phyloP scores from a whole-genome alignment of 164 flowering plant species.

The Dillenia suffruticosa region DNA sequence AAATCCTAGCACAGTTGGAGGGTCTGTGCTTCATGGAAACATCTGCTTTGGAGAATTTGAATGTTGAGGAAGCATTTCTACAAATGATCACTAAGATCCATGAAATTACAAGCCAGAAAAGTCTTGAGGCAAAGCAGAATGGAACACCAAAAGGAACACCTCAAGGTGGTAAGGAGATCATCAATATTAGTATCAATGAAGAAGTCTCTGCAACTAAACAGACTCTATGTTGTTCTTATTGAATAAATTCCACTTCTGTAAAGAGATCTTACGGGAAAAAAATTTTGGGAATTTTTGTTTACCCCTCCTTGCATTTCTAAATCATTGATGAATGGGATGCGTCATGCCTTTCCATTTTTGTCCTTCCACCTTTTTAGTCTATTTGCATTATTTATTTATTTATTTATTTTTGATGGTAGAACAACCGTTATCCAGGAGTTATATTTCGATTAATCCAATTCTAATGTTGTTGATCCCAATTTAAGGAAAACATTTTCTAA shows the following conservation, averaged over 20 bases:
- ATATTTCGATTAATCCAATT: too few relatives aligned
- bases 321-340: too few relatives aligned
- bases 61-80: slow-evolving; percentile 67
- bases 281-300: too few relatives aligned
- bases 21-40: slow-evolving; percentile 65
- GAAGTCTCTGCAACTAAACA: slow-evolving; percentile 52
- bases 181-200: slow-evolving; percentile 15
- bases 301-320: too few relatives aligned
- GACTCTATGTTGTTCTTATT: slow-evolving; percentile 25
- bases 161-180: slow-evolving; percentile 25
- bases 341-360: too few relatives aligned
- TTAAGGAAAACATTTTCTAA: too few relatives aligned
- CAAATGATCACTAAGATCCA: slow-evolving; percentile 55
- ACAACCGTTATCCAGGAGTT: too few relatives aligned
- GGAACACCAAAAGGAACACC: slow-evolving; percentile 3
- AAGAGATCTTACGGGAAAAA: too few relatives aligned
- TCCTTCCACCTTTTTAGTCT: too few relatives aligned
- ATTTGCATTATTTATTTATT: too few relatives aligned
- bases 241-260: not conserved
- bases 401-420: too few relatives aligned
- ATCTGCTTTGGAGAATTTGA: slow-evolving; percentile 49
- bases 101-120: slow-evolving; percentile 38
- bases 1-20: slow-evolving; percentile 50
- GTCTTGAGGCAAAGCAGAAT: slow-evolving; percentile 32
- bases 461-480: too few relatives aligned